Evolutionary conservation across 192 early-diverging fungal species (phyloP), one percentile per base, ranked within the genome.

Genomic region (Tieghemiomyces parasiticus): DNA sequence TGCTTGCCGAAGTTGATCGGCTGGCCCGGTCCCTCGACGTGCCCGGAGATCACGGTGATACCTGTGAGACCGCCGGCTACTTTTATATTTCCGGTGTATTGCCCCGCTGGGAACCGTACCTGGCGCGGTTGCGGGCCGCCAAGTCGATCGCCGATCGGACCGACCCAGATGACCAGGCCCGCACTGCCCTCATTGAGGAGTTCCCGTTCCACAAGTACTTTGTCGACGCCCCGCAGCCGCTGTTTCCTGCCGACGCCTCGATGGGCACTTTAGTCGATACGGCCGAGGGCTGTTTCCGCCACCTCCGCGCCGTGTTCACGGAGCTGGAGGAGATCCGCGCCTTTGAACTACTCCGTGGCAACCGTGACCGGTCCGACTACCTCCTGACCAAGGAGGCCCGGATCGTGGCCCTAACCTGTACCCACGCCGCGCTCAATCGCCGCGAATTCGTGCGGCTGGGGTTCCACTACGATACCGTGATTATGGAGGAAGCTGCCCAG

Each of bases 401-500:
- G 59, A 91, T 99, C 25, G 86, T 97, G 58, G 95, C 93, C 26
- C 89, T 99, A 87, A 99, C 97, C 0, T 94, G 91, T 70, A 97
- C 93, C 0, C 90, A 98, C 64, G 93, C 92, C 14, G 90, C 95
- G 4, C 76, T 99, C 42, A 91, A 91, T 63, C 76, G 89, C 32
- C 73, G 80, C 1, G 94, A 97, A 67, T 71, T 99, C 9, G 75
- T 86, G n/a, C 67, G 73, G 16, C 75, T 97, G 35, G 89, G 92
- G 14, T 93, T 99, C 83, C 85, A 91, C 58, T 96, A 91, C 68
- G 90, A 97, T 63, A 91, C 79, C 49, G 83, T 99, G 20, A 77
- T 99, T 29, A 93, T 99, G 86, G 97, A 99, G 73, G 97, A 99
- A 67, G 85, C 91, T 0, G 94, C 89, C 14, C 93, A 97, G 66